phyloP scores from a whole-genome alignment of 164 flowering plant species.

The Chimonanthus praecox region DNA sequence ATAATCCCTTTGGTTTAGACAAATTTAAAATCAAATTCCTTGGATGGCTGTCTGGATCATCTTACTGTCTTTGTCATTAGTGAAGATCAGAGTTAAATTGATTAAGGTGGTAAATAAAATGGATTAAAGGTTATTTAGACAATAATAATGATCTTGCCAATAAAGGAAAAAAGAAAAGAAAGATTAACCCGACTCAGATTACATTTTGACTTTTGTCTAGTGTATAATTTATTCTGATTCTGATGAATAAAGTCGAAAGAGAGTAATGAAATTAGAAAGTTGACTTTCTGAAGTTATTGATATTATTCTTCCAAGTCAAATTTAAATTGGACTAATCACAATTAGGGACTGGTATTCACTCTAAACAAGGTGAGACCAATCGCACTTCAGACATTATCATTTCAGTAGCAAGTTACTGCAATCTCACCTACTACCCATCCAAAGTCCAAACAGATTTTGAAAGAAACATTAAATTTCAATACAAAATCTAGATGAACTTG shows the following conservation, averaged over 20 bases:
- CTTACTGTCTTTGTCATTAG: not conserved
- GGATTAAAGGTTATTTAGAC: too few species aligned
- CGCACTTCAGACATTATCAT: not conserved
- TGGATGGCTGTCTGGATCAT: too few species aligned
- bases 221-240: too few species aligned
- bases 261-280: not conserved
- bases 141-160: too few species aligned
- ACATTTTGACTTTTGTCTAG: too few species aligned
- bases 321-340: too few species aligned
- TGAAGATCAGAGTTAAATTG: too few species aligned
- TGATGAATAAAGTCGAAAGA: not conserved
- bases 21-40: too few species aligned
- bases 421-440: not conserved
- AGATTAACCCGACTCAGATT: too few species aligned
- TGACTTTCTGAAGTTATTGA: not conserved
- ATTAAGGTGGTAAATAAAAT: too few species aligned
- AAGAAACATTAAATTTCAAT: not conserved
- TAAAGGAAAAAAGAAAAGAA: too few species aligned
- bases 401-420: not conserved
- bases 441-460: not conserved
- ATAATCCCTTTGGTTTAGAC: too few species aligned
- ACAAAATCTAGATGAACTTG: not conserved
- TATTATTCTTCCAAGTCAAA: not conserved
- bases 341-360: not conserved
- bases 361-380: not conserved